Conservation (phyloP, 1,284 basidiomycete genomes). For the Fomitopsis betulina region DNA sequence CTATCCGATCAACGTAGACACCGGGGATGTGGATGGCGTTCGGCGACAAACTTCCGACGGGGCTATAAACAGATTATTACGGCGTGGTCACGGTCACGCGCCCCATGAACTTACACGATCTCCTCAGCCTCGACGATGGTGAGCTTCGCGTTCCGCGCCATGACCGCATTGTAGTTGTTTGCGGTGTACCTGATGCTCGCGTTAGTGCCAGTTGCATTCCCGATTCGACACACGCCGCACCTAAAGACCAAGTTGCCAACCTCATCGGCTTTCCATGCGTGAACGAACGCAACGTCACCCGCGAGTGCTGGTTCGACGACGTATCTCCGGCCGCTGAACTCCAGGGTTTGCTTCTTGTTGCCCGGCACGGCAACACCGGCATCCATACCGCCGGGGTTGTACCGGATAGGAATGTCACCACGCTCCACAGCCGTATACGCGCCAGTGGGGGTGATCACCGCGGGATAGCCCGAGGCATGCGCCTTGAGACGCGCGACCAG, state of each 20-base stretch:
- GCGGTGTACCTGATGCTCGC: slow-evolving; percentile 63
- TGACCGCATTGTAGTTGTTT: slow-evolving; percentile 83
- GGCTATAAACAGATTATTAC: slow-evolving; percentile 24
- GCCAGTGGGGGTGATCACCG: slow-evolving; percentile 92
- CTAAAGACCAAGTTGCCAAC: slow-evolving; percentile 83
- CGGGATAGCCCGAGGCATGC: slow-evolving; percentile 91
- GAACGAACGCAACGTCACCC: slow-evolving; percentile 86
- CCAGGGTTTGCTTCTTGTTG: slow-evolving; percentile 74
- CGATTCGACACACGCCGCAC: slow-evolving; percentile 24
- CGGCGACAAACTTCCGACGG: slow-evolving; percentile 77
- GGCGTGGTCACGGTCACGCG: background rate
- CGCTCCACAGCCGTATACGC: slow-evolving; percentile 80
- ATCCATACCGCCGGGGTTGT: slow-evolving; percentile 60
- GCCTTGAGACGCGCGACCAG: slow-evolving; percentile 89
- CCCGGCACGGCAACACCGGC: slow-evolving; percentile 66
- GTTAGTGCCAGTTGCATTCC: background rate
- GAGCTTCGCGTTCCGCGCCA: slow-evolving; percentile 85
- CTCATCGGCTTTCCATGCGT: slow-evolving; percentile 95
- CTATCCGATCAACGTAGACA: slow-evolving; percentile 85
- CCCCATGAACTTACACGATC: slow-evolving; percentile 53
- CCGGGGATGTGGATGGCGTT: slow-evolving; percentile 85
- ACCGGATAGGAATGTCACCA: slow-evolving; percentile 71
- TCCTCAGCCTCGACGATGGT: slow-evolving; percentile 94
- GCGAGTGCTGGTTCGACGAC: slow-evolving; percentile 85
- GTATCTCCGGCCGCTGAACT: slow-evolving; percentile 80